These are phyloP conservation scores for Scheffersomyces illinoinensis DNA, from an alignment of 1,139 yeast genomes.

Conservation along the genomic window DNA sequence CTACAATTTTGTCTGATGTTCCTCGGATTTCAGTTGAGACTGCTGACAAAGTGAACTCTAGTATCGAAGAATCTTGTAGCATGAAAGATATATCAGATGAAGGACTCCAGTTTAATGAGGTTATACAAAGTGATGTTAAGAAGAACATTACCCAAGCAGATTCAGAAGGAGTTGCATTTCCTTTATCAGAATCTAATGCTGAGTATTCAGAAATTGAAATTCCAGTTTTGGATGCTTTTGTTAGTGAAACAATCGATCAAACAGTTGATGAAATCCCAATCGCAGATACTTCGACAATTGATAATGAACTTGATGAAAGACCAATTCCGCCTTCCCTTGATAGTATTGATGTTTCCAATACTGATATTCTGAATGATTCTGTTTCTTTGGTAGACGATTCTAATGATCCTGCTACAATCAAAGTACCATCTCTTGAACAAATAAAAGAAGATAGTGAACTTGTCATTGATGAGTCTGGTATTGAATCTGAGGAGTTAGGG, in stretches of 20 bases:
- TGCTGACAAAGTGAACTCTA: not conserved
- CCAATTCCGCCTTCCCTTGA: not conserved
- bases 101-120: not conserved
- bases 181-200: not conserved
- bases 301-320: not conserved
- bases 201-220: not conserved
- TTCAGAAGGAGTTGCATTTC: not conserved
- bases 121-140: not conserved
- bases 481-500: not conserved
- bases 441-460: not conserved
- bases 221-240: conserved; percentile 4
- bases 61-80: not conserved
- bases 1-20: not conserved
- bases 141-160: not conserved
- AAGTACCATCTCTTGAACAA: not conserved
- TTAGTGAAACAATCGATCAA: conserved; percentile 1
- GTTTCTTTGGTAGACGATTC: not conserved
- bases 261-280: conserved; percentile 5
- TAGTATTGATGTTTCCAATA: not conserved
- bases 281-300: not conserved
- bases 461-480: not conserved
- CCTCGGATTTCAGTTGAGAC: not conserved
- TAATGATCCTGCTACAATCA: not conserved
- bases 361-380: not conserved
- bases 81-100: not conserved